phyloP scores from a whole-genome alignment of 257 asterid species.

The Primulina tabacum region DNA sequence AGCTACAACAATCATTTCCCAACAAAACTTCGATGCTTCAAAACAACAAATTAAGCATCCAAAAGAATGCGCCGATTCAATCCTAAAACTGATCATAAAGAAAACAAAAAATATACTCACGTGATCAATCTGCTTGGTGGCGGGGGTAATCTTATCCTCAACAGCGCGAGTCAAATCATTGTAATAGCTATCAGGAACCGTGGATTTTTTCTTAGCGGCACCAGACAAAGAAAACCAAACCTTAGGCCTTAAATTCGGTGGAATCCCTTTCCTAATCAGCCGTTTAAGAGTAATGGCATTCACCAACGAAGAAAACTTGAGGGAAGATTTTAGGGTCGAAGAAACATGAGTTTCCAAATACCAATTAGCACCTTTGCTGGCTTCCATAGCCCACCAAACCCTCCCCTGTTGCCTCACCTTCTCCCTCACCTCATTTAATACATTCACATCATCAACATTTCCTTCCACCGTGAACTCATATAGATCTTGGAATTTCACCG shows the following conservation, averaged over 20 bases:
- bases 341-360: constrained; percentile 59
- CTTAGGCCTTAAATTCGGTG: constrained; percentile 89
- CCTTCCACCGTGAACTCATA: constrained; percentile 94
- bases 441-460: constrained; percentile 97
- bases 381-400: constrained; percentile 95
- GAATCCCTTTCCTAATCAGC: constrained; percentile 89
- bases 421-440: constrained; percentile 94
- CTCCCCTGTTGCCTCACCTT: constrained; percentile 89
- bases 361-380: constrained; percentile 89
- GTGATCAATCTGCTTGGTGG: constrained; percentile 97
- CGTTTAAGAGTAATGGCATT: constrained; percentile 85
- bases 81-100: not conserved
- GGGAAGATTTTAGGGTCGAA: constrained; percentile 65
- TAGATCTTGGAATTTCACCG: constrained; percentile 92
- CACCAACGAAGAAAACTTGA: constrained; percentile 67
- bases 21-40: not conserved
- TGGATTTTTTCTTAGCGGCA: constrained; percentile 95
- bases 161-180: constrained; percentile 73
- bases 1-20: not conserved
- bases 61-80: not conserved
- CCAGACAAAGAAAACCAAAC: constrained; percentile 93
- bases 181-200: constrained; percentile 92
- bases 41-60: not conserved
- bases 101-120: constrained; percentile 40
- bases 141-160: constrained; percentile 77